Conservation (phyloP, 1,139 yeast species). For the Yamadazyma conglobata region DNA sequence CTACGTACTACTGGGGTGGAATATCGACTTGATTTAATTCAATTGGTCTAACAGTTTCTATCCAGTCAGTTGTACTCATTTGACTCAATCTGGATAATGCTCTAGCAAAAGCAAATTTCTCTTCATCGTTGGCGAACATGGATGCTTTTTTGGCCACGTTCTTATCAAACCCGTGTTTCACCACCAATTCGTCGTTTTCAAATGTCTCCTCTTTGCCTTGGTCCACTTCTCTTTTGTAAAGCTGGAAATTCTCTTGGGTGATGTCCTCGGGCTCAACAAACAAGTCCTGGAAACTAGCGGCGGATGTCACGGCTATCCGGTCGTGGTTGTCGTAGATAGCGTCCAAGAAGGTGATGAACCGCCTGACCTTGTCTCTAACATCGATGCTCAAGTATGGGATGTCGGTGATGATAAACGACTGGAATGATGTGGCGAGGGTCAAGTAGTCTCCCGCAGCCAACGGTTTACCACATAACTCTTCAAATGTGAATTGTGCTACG, state of each 20-base stretch:
- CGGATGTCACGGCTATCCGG: conserved; percentile 83
- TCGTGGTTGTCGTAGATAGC: conserved; percentile 93
- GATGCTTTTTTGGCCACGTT: conserved; percentile 73
- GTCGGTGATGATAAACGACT: conserved; percentile 80
- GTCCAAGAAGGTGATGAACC: conserved; percentile 91
- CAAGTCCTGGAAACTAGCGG: conserved; percentile 76
- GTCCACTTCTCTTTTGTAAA: conserved; percentile 34
- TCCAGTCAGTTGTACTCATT: conserved; percentile 95
- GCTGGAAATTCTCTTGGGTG: conserved; percentile 50
- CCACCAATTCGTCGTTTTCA: conserved; percentile 60
- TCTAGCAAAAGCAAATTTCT: conserved; percentile 93
- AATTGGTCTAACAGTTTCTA: conserved; percentile 35
- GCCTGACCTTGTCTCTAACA: conserved; percentile 77
- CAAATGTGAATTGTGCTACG: conserved; percentile 88
- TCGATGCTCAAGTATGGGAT: conserved; percentile 80
- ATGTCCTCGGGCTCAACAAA: conserved; percentile 82
- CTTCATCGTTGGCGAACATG: conserved; percentile 87
- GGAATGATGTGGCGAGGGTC: conserved; percentile 73
- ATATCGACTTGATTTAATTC: conserved; percentile 1
- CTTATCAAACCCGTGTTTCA: conserved; percentile 70
- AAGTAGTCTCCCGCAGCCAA: conserved; percentile 95
- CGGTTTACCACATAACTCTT: conserved; percentile 80
- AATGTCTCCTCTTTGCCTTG: conserved; percentile 40
- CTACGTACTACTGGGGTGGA: too few relatives aligned
- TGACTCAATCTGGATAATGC: conserved; percentile 88